Percentiles rank a stretch among this genome's conserved stretches.
Evolutionary conservation across 768 basidiomycete species (phyloP).

Genomic region (Russula sp.): DNA sequence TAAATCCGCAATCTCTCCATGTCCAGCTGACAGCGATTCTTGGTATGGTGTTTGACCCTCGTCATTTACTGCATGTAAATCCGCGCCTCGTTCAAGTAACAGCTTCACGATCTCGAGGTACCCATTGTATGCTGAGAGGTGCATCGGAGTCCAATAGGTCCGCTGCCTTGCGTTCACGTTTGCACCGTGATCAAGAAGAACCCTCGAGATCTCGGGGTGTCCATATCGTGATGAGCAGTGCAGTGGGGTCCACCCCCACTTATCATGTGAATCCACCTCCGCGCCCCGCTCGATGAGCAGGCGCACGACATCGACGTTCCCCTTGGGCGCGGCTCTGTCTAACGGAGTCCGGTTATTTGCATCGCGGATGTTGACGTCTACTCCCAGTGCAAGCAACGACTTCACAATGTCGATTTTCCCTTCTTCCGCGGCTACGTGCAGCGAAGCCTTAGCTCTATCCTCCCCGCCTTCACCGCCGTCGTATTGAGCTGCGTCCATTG

Average conservation of each 20-base stretch:
- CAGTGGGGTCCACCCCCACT: not conserved
- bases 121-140: not conserved
- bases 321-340: not conserved
- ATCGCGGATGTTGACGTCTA: not conserved
- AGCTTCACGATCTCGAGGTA: not conserved
- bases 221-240: not conserved
- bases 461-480: not conserved
- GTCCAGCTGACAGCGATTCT: not conserved
- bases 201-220: not conserved
- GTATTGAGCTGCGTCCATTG: not conserved
- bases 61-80: not conserved
- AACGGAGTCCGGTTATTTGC: not conserved
- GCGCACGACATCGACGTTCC: not conserved
- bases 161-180: not conserved
- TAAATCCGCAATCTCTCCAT: no score
- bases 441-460: not conserved
- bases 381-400: conserved; percentile 1
- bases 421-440: not conserved
- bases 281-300: conserved; percentile 6
- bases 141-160: not conserved
- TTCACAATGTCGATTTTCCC: not conserved
- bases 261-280: conserved; percentile 1
- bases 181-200: conserved; percentile 2
- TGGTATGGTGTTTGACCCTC: not conserved
- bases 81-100: not conserved